Evolutionary conservation across 1,284 basidiomycete genomes (phyloP).

Genomic region (Tilletia caries): DNA sequence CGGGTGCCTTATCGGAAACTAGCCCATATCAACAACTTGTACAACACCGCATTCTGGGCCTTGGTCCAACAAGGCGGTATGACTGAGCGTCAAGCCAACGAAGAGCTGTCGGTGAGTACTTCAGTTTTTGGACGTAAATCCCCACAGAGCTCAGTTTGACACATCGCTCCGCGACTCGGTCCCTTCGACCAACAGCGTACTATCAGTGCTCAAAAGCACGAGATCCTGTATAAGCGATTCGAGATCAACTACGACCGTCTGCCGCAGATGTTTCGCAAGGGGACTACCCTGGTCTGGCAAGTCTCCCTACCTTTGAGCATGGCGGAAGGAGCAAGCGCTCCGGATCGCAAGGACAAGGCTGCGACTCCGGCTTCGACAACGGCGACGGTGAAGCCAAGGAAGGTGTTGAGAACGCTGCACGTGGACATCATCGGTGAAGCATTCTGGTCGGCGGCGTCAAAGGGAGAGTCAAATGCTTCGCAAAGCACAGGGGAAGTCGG

Average conservation of each 20-base stretch:
- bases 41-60: conserved; percentile 95
- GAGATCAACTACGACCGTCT: conserved; percentile 82
- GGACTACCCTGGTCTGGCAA: conserved; percentile 73
- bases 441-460: conserved; percentile 34
- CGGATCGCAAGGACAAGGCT: background rate
- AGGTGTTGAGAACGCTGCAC: conserved; percentile 42
- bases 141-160: too few species aligned
- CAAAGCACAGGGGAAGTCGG: too few species aligned
- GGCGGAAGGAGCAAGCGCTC: background rate
- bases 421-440: conserved; percentile 48
- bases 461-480: background rate
- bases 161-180: too few species aligned
- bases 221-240: conserved; percentile 78
- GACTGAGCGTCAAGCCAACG: conserved; percentile 76
- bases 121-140: background rate
- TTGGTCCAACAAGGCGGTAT: conserved; percentile 75
- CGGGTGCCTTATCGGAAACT: conserved; percentile 14
- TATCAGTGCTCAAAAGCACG: conserved; percentile 80
- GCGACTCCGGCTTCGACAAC: background rate
- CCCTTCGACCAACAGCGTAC: conserved; percentile 66
- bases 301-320: background rate
- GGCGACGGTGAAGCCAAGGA: conserved; percentile 12
- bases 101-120: conserved; percentile 64
- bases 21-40: conserved; percentile 98
- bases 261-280: conserved; percentile 74